A percentile compares a stretch with the other conserved stretches of the same genome.
phyloP scores from a whole-genome alignment of 768 basidiomycete species.

The Hypholoma sublateritium region DNA sequence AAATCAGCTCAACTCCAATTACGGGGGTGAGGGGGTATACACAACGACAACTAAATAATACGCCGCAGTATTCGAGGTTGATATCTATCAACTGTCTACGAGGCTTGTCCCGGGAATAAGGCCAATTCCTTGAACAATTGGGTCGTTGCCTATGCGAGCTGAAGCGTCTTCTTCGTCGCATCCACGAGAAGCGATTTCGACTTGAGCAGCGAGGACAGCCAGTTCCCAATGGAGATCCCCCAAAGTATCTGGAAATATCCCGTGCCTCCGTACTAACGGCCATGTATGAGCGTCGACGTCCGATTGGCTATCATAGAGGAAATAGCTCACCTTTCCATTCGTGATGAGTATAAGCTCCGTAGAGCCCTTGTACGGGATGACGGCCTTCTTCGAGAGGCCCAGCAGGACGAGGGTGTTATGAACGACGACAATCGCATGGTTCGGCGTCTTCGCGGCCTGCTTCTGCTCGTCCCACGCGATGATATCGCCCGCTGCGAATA shows the following conservation, averaged over 20 bases:
- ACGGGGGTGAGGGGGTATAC: too few species aligned
- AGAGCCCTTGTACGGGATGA: slow-evolving; percentile 43
- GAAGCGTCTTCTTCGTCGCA: slow-evolving; percentile 3
- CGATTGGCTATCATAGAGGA: not conserved
- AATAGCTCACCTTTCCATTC: slow-evolving; percentile 49
- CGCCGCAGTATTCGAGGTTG: too few species aligned
- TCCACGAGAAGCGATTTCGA: slow-evolving; percentile 31
- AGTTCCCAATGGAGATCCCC: slow-evolving; percentile 48
- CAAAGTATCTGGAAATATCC: slow-evolving; percentile 44
- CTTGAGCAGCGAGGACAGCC: slow-evolving; percentile 41
- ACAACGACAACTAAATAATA: too few species aligned
- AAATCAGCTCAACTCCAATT: too few species aligned
- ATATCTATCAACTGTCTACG: too few species aligned
- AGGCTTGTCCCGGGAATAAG: too few species aligned
- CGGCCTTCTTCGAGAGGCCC: slow-evolving; percentile 25
- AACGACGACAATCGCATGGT: slow-evolving; percentile 46
- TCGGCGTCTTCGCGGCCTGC: slow-evolving; percentile 42
- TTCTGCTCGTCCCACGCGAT: slow-evolving; percentile 67
- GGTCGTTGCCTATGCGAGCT: too few species aligned
- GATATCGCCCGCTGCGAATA: slow-evolving; percentile 68
- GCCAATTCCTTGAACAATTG: too few species aligned
- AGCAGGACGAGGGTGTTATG: slow-evolving; percentile 50
- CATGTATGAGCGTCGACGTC: not conserved
- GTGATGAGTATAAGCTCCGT: slow-evolving; percentile 55
- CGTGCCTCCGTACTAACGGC: slow-evolving; percentile 38